Evolutionary conservation across 106 monocot species (phyloP).

Genomic region (Cymbidium sinense): DNA sequence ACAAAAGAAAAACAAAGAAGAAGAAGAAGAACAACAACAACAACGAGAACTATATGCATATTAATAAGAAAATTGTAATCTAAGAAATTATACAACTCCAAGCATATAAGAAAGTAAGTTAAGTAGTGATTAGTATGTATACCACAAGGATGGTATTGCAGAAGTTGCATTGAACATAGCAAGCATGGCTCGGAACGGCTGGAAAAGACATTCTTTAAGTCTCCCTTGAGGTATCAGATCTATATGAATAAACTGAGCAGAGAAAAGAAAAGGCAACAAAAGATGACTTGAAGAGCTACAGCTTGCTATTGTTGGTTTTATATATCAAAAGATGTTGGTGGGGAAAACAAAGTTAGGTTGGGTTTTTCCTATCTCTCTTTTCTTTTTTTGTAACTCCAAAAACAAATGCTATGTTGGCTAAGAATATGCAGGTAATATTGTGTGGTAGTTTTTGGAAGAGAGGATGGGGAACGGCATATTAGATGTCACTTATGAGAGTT

Average conservation of each 20-base stretch:
- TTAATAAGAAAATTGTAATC: too few species aligned
- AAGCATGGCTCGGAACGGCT: slow-evolving; percentile 14
- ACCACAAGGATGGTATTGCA: slow-evolving; percentile 49
- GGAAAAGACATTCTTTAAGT: not conserved
- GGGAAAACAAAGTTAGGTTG: not conserved
- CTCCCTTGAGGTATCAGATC: too few species aligned
- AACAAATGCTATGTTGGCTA: not conserved
- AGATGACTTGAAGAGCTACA: not conserved
- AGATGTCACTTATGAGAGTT: not conserved
- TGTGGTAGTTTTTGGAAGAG: slow-evolving; percentile 3
- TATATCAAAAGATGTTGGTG: not conserved
- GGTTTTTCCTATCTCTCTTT: not conserved
- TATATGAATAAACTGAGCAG: too few species aligned
- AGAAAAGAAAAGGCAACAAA: too few species aligned
- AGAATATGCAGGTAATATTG: not conserved
- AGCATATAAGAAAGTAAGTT: too few species aligned
- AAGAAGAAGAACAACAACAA: too few species aligned
- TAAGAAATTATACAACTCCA: too few species aligned
- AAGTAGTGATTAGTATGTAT: not conserved
- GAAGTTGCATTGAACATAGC: slow-evolving; percentile 75
- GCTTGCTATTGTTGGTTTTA: not conserved
- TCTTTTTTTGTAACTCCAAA: not conserved
- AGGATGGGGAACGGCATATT: not conserved
- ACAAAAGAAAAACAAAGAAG: too few species aligned
- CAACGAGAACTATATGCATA: too few species aligned